phyloP scores from a whole-genome alignment of 192 early-diverging fungal genomes.

The Powellomyces hirtus region DNA sequence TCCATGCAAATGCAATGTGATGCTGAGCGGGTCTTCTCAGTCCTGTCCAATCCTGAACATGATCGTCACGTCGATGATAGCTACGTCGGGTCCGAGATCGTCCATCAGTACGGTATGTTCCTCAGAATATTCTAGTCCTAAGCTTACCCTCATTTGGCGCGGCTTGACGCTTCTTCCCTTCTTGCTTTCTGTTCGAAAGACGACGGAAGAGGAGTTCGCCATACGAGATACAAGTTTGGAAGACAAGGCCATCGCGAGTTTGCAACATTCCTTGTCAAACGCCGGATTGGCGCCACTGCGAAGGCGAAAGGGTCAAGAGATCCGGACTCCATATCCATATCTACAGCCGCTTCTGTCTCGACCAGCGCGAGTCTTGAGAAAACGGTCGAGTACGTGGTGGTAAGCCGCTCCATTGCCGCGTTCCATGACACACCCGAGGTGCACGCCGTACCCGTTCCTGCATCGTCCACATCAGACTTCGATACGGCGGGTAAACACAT shows the following conservation, averaged over 20 bases:
- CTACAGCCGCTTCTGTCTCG: background rate
- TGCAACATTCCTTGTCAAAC: conserved; percentile 39
- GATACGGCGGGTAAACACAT: background rate
- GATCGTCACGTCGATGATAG: conserved; percentile 41
- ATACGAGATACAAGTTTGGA: conserved; percentile 27
- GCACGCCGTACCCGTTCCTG: background rate
- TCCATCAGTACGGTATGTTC: conserved; percentile 42
- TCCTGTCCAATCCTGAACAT: conserved; percentile 58
- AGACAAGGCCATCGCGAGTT: conserved; percentile 30
- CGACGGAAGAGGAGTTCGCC: conserved; percentile 16
- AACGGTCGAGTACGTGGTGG: conserved; percentile 1
- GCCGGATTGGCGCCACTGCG: background rate
- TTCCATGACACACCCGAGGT: background rate
- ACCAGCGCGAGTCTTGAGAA: background rate
- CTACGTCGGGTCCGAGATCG: conserved; percentile 30
- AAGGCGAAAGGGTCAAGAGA: background rate
- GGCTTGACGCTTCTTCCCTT: no score
- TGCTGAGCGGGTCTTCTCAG: conserved; percentile 44
- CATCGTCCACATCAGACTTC: background rate
- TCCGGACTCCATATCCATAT: background rate
- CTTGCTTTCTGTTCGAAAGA: no score
- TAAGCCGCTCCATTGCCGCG: background rate
- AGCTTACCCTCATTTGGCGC: no score
- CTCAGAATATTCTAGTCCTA: no score
- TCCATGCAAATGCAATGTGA: conserved; percentile 41